Percentiles rank a stretch among this genome's conserved stretches.
Evolutionary conservation across 768 basidiomycete species (phyloP).

Genomic region (Serendipita sp.): DNA sequence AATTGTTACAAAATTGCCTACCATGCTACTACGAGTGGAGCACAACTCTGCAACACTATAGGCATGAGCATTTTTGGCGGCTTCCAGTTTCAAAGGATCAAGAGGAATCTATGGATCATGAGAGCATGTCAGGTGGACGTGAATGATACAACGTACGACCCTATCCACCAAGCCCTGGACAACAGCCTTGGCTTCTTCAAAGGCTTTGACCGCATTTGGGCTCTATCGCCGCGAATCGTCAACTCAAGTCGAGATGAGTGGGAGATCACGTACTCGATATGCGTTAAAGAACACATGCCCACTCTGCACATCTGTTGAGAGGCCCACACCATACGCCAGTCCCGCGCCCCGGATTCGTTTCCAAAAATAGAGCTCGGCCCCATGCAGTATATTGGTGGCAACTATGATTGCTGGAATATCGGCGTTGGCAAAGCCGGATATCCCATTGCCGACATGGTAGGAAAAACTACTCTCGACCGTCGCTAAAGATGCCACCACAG

Average conservation of each 20-base stretch:
- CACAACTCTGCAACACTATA: constrained; percentile 66
- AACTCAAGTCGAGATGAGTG: neutral
- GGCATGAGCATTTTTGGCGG: constrained; percentile 84
- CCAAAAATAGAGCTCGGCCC: constrained; percentile 91
- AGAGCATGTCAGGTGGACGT: neutral
- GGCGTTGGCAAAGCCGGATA: constrained; percentile 63
- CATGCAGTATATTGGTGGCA: constrained; percentile 77
- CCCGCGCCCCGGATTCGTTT: constrained; percentile 87
- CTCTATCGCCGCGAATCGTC: constrained; percentile 31
- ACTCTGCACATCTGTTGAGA: constrained; percentile 58
- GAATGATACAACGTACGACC: constrained; percentile 33
- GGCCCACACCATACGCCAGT: constrained; percentile 81
- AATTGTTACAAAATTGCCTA: constrained; percentile 23
- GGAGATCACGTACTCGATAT: constrained; percentile 33
- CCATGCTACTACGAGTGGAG: constrained; percentile 72
- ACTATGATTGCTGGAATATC: constrained; percentile 76
- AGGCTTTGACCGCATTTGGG: constrained; percentile 65
- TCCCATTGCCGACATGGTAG: constrained; percentile 61
- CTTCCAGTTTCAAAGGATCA: constrained; percentile 67
- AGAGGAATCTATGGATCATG: constrained; percentile 45
- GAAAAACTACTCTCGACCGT: constrained; percentile 90
- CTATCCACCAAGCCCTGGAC: constrained; percentile 69
- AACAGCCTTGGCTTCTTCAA: constrained; percentile 64
- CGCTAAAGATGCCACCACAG: constrained; percentile 72
- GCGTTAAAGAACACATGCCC: constrained; percentile 62